Conservation (phyloP, 257 asterid genomes). For the Lithospermum erythrorhizon region DNA sequence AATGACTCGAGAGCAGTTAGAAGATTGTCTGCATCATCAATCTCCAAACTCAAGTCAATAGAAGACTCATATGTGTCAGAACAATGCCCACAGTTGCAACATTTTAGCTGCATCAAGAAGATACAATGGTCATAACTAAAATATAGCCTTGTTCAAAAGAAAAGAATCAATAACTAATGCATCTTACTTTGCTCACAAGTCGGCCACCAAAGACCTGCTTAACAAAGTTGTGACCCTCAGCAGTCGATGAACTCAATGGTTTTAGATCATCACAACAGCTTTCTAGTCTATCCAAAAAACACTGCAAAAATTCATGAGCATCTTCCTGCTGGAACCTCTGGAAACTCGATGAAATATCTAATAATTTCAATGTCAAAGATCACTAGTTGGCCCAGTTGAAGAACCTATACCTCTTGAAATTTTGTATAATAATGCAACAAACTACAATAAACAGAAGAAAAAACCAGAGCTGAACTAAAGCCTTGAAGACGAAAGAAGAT, state of each 20-base stretch:
- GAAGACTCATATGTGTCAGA: constrained; percentile 78
- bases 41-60: constrained; percentile 85
- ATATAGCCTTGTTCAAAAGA: not conserved
- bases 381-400: constrained; percentile 5
- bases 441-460: not conserved
- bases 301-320: constrained; percentile 86
- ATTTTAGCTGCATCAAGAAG: constrained; percentile 55
- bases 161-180: not conserved
- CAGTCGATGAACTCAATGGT: constrained; percentile 9
- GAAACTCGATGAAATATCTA: constrained; percentile 64
- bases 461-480: too few relatives aligned
- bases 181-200: constrained; percentile 64
- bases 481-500: too few relatives aligned
- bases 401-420: not conserved
- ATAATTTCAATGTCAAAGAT: constrained; percentile 33
- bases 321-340: constrained; percentile 68
- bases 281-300: constrained; percentile 71
- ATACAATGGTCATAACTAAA: not conserved
- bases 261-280: constrained; percentile 17
- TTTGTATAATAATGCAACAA: not conserved
- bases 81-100: constrained; percentile 77
- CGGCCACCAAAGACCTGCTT: constrained; percentile 69
- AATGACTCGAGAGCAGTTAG: constrained; percentile 65
- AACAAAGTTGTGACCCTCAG: constrained; percentile 39
- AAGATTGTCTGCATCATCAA: constrained; percentile 52